Conservation (phyloP, 306 rosid genomes). For the Pyrus communis region DNA sequence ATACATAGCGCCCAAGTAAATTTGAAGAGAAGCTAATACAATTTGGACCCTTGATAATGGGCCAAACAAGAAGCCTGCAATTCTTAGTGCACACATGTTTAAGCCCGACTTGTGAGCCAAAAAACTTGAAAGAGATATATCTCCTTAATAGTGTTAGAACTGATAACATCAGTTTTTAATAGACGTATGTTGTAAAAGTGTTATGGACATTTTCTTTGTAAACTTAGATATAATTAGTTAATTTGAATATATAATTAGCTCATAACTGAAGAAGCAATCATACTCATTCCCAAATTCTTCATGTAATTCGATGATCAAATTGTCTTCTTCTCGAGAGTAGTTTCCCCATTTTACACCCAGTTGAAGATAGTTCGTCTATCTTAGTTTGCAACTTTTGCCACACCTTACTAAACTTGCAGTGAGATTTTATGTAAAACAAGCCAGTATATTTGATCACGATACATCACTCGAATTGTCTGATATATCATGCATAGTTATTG, state of each 20-base stretch:
- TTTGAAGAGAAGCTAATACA: not conserved
- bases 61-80: not conserved
- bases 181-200: not conserved
- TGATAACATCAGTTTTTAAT: not conserved
- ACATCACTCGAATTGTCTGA: not conserved
- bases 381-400: conserved; percentile 82
- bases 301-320: conserved; percentile 45
- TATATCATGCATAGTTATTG: not conserved
- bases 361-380: conserved; percentile 70
- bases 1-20: not conserved
- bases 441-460: not conserved
- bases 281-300: conserved; percentile 69
- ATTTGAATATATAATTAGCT: not conserved
- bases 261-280: not conserved
- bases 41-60: not conserved
- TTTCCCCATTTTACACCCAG: conserved; percentile 70
- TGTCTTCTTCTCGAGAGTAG: conserved; percentile 47
- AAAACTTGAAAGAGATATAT: not conserved
- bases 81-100: not conserved
- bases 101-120: not conserved
- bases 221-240: too few species aligned
- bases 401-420: conserved; percentile 56
- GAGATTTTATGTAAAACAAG: not conserved
- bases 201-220: not conserved
- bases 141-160: not conserved